Evolutionary conservation across 331 rosid species (phyloP), one percentile per base, ranked within the genome.

Genomic region (Arachis monticola): DNA sequence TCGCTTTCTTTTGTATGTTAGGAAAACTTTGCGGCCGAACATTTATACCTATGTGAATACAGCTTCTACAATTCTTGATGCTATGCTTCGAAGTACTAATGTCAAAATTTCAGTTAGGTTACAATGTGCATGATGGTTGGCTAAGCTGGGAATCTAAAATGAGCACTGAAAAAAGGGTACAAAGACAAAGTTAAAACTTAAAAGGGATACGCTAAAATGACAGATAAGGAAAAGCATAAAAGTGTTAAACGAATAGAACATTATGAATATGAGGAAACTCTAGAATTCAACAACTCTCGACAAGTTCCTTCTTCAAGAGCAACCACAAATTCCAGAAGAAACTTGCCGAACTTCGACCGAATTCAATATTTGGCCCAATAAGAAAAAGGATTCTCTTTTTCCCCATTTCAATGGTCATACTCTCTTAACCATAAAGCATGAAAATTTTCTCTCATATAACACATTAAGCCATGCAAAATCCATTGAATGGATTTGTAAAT

Each of bases 1-100:
- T 41, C 88, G 73, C 65, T 79, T 89, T 72, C 95, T 75, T 85
- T 84, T 85, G 82, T 87, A 87, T 8, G 92, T 87, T 11, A 83
- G 60, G 64, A 87, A 63, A 65, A 85, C 89, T 69, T 82, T 82
- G 83, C 79, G 69, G 63, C 89, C 80, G 7, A 79, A 77, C 92
- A 89, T 89, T 85, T 82, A 63, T 48, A 64, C 84, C 76, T 70
- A 57, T 50, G 17, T 40, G n/a, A 81, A 67, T 75, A 77, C 31
- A 72, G 68, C 68, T 70, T 66, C 65, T 32, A 63, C 79, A 77
- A 75, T 57, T 56, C 13, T 77, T 59, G 60, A 59, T 76, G 47
- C 50, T 75, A 66, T 8, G 72, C 82, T 64, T 71, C 55, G 30
- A 56, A 64, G 71, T 53, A 73, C 69, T 42, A 27, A 47, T 35